Evolutionary conservation across 768 basidiomycete species (phyloP), one percentile per base, ranked within the genome.

Genomic region (Lentinus brumalis): DNA sequence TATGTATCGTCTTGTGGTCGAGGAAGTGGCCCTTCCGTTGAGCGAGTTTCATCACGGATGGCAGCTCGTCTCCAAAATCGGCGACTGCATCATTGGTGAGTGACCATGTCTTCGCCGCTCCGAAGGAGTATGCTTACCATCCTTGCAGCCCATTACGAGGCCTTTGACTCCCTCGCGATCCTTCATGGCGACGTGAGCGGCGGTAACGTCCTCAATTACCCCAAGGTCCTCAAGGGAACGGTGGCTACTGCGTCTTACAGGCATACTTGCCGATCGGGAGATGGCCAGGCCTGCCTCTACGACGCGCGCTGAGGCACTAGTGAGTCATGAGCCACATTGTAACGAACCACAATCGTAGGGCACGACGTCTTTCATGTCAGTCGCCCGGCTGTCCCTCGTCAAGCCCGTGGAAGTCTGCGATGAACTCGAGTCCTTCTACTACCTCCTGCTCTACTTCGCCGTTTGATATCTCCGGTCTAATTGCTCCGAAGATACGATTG

Each of bases 351-450:
- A 3, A 14, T 8, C 32, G 5, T 47, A n/a, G 65, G 61, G 65
- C 2, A 66, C 65, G 14, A 58, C 56, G 65, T 61, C 60, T 44
- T 66, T 57, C 53, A 54, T 58, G 56, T 56, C 59, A 0, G 61
- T 57, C 18, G 35, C n/a, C 1, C 50, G 49, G 12, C 45, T 63
- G 12, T 11, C 21, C 16, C 21, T 30, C 14, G 8, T 32, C 0
- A 45, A 56, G 32, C 35, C 46, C 2, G 51, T 57, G 16, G 50
- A 56, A n/a, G 49, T 60, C 9, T 44, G 56, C 5, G 65, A 66
- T 31, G 65, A 66, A n/a, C 50, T 66, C 8, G 65, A 66, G 18
- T 66, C 65, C 2, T 60, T 66, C 40, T 39, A 57, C 8, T 54
- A 62, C 47, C 62, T 61, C 8, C 44, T 63, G 39, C 49, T 56